Evolutionary conservation across 805 yeast genomes (phyloP), one percentile per base, ranked within the genome.

Genomic region (Pichia phayaonensis): DNA sequence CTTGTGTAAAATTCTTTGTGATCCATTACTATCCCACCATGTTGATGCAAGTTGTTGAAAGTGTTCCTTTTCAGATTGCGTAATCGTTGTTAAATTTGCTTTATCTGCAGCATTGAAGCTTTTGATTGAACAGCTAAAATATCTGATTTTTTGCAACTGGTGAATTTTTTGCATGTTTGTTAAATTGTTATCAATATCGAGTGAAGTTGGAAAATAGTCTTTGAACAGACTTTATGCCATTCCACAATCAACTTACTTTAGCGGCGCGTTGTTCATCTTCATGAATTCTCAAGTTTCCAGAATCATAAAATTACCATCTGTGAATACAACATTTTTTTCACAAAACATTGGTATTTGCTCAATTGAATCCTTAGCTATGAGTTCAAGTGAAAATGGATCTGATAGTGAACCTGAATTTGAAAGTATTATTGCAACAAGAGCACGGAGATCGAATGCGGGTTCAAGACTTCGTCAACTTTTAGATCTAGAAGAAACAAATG

Each of bases 21-120:
- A 85, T 0, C 99, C 99, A 56, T 82, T 69, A 15, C 86, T 81
- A 59, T 94, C 96, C 99, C 99, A 94, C 99, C 99, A 94, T n/a
- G 88, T 68, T n/a, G 84, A 73, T 1, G 99, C 99, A 43, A 94
- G 72, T 34, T 83, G 79, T 58, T 86, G 81, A 68, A 94, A 94
- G 66, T 94, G 98, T 11, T 76, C 68, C 65, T 83, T 73, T 63
- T 92, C 98, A 7, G 81, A 80, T 8, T 69, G 70, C 0, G 81
- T 75, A 6, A 81, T 74, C 5, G 77, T 53, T 0, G 76, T 63
- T 23, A 55, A 22, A 42, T 55, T 54, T 8, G 16, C 16, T 13
- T 48, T 44, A 4, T 23, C 47, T 16, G 29, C 4, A 4, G 20
- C 16, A 34, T 31, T 13, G 15, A 34, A 34, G 10, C 13, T n/a